Percentiles rank a stretch among this genome's conserved stretches.
Conservation (phyloP, 768 basidiomycete genomes). For the Solioccasus polychromus region DNA sequence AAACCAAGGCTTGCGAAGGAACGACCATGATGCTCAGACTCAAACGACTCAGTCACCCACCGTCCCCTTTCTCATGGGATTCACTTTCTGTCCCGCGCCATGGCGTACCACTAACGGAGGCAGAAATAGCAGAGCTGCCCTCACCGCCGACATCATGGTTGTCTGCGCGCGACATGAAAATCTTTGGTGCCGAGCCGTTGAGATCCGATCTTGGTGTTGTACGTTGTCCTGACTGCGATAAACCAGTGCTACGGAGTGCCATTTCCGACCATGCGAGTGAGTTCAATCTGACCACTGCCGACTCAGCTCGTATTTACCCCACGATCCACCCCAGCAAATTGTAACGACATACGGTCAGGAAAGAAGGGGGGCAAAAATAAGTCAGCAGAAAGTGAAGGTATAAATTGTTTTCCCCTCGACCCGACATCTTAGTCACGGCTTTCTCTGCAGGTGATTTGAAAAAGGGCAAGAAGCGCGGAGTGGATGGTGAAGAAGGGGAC, state of each 20-base stretch:
- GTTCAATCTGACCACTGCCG: constrained; percentile 17
- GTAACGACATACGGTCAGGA: constrained; percentile 53
- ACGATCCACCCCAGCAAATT: constrained; percentile 45
- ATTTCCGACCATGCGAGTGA: constrained; percentile 74
- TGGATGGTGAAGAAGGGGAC: constrained; percentile 65
- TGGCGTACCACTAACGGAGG: constrained; percentile 31
- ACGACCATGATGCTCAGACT: constrained; percentile 42
- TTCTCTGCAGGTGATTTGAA: constrained; percentile 35
- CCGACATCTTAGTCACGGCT: constrained; percentile 3
- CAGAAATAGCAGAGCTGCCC: constrained; percentile 43
- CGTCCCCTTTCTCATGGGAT: constrained; percentile 67
- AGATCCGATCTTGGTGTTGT: constrained; percentile 63
- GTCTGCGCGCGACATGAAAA: constrained; percentile 82
- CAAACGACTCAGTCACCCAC: constrained; percentile 39
- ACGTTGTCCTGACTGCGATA: constrained; percentile 78
- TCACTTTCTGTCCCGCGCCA: constrained; percentile 32
- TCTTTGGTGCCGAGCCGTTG: constrained; percentile 78
- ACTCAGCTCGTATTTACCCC: constrained; percentile 5
- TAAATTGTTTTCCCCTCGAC: constrained; percentile 2
- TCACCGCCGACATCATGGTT: constrained; percentile 86
- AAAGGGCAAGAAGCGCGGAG: constrained; percentile 78
- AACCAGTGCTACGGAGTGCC: constrained; percentile 75
- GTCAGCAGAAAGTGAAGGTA: constrained; percentile 46
- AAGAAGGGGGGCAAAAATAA: constrained; percentile 60
- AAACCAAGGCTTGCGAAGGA: constrained; percentile 2